phyloP scores from a whole-genome alignment of 768 basidiomycete genomes.

The Plicaturopsis crispa region DNA sequence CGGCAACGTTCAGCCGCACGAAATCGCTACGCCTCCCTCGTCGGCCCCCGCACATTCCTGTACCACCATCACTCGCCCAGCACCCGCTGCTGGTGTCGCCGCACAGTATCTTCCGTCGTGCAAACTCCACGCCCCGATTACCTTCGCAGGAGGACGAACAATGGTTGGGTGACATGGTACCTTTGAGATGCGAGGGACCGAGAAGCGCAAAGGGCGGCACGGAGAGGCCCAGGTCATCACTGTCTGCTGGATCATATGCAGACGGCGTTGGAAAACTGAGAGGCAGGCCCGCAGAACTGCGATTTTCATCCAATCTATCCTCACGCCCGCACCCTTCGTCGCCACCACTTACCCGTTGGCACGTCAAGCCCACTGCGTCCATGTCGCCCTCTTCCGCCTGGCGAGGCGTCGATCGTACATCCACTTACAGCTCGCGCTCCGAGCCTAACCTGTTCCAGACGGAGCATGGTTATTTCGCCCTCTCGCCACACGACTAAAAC shows the following conservation, averaged over 20 bases:
- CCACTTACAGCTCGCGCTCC: too few relatives aligned
- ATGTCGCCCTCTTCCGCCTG: too few relatives aligned
- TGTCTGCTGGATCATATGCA: conserved; percentile 8
- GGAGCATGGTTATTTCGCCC: too few relatives aligned
- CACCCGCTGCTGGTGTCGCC: conserved; percentile 50
- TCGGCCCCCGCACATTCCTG: conserved; percentile 32
- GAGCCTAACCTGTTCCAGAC: too few relatives aligned
- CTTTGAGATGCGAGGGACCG: conserved; percentile 11
- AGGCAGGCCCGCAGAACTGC: not conserved
- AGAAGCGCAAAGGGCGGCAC: conserved; percentile 2
- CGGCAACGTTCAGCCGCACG: not conserved
- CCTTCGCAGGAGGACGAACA: conserved; percentile 47
- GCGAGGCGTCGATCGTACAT: too few relatives aligned
- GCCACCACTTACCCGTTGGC: too few relatives aligned
- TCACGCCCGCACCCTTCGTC: too few relatives aligned
- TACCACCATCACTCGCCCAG: conserved; percentile 50
- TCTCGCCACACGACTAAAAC: too few relatives aligned
- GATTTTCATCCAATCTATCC: too few relatives aligned
- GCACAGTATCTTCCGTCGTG: conserved; percentile 38
- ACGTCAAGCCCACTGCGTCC: too few relatives aligned
- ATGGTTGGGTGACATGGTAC: conserved; percentile 62
- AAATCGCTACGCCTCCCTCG: conserved; percentile 9
- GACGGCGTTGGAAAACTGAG: not conserved
- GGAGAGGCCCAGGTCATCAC: conserved; percentile 8
- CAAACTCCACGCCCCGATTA: conserved; percentile 20